phyloP scores from a whole-genome alignment of 179 eudicot species.

The Nepenthes alata region DNA sequence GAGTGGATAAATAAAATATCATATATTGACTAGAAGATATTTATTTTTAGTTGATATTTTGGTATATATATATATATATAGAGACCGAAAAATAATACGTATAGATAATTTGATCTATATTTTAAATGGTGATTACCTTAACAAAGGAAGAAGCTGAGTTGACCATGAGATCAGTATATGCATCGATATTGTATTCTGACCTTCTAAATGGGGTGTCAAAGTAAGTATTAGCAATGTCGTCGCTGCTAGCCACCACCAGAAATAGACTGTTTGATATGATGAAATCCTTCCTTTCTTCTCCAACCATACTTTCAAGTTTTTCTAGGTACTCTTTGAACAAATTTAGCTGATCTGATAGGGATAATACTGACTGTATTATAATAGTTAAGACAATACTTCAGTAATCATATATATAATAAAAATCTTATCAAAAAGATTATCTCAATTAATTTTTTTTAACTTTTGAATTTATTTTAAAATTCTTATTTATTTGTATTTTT shows the following conservation, averaged over 20 bases:
- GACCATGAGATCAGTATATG: constrained; percentile 36
- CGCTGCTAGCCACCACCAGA: constrained; percentile 31
- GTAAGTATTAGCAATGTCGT: constrained; percentile 49
- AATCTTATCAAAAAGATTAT: too few relatives aligned
- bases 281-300: constrained; percentile 24
- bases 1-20: too few relatives aligned
- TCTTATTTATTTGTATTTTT: too few relatives aligned
- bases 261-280: constrained; percentile 26
- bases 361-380: constrained; percentile 24
- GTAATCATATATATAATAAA: too few relatives aligned
- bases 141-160: constrained; percentile 27
- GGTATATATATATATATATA: too few relatives aligned
- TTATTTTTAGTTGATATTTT: too few relatives aligned
- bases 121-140: constrained; percentile 23
- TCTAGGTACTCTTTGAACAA: constrained; percentile 35
- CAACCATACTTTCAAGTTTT: constrained; percentile 27
- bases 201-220: constrained; percentile 25
- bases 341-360: constrained; percentile 35
- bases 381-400: not conserved
- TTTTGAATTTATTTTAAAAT: too few relatives aligned
- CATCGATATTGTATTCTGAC: constrained; percentile 24
- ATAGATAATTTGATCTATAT: too few relatives aligned
- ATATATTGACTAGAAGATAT: too few relatives aligned
- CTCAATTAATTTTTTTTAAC: too few relatives aligned
- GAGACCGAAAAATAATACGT: too few relatives aligned